Evolutionary conservation across 2,329 filamentous ascomycete genomes (phyloP).

Genomic region (Paecilomyces niveus): DNA sequence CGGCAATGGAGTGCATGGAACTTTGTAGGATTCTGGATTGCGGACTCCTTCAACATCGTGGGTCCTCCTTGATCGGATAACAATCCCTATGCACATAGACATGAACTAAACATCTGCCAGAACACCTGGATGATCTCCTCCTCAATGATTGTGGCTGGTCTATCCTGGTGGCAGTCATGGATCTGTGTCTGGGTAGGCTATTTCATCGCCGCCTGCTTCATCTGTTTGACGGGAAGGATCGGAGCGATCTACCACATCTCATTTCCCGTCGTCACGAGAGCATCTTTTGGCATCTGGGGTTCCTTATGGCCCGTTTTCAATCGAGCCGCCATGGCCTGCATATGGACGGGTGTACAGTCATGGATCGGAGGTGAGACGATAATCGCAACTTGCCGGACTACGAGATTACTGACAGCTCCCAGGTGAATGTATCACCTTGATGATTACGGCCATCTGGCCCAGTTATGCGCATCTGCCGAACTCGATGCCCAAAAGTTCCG

Average conservation of each 20-base stretch:
- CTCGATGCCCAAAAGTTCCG: constrained; percentile 56
- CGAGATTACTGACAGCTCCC: neutral
- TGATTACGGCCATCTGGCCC: constrained; percentile 79
- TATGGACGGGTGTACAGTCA: constrained; percentile 43
- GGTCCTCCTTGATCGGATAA: constrained; percentile 14
- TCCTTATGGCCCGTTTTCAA: constrained; percentile 85
- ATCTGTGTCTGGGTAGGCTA: constrained; percentile 86
- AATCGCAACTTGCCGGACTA: neutral
- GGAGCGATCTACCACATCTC: constrained; percentile 83
- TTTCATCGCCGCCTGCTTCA: constrained; percentile 65
- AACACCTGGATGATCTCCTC: constrained; percentile 94
- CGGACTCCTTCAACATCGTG: constrained; percentile 74
- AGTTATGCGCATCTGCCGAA: constrained; percentile 57
- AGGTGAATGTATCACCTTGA: constrained; percentile 75
- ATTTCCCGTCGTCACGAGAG: constrained; percentile 71
- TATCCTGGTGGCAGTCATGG: constrained; percentile 91
- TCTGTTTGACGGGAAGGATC: constrained; percentile 72
- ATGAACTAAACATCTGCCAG: constrained; percentile 19
- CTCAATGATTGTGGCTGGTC: constrained; percentile 67
- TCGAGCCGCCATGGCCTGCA: constrained; percentile 73
- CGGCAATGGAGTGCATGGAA: constrained; percentile 83
- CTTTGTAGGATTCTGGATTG: constrained; percentile 82
- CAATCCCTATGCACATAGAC: neutral
- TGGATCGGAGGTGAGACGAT: constrained; percentile 62
- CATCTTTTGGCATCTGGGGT: constrained; percentile 85